Evolutionary conservation across 2,329 filamentous ascomycete species (phyloP).

Genomic region (Cladophialophora yegresii): DNA sequence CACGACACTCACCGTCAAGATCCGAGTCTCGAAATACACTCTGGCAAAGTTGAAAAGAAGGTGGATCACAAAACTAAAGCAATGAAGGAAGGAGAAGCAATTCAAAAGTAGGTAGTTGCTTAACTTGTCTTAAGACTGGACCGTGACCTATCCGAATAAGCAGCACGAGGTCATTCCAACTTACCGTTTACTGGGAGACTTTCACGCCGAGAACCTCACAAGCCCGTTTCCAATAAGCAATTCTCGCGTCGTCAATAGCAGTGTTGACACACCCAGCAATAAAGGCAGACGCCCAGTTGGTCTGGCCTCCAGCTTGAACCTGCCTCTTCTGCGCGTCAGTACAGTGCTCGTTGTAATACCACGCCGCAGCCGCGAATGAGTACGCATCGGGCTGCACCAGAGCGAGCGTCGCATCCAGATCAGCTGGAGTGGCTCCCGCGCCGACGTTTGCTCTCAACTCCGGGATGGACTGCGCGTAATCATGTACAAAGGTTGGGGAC

Average conservation of each 20-base stretch:
- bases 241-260: conserved; percentile 49
- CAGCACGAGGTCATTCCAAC: not conserved
- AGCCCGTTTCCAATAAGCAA: conserved; percentile 55
- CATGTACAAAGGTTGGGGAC: conserved; percentile 55
- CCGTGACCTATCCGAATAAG: not conserved
- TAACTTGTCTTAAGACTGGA: not conserved
- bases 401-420: conserved; percentile 45
- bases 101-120: not conserved
- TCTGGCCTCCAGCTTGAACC: conserved; percentile 51
- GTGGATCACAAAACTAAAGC: not conserved
- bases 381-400: conserved; percentile 55
- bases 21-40: too few relatives aligned
- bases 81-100: not conserved
- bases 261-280: conserved; percentile 58
- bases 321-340: conserved; percentile 45
- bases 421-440: conserved; percentile 43
- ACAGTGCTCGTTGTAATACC: conserved; percentile 63
- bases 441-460: conserved; percentile 45
- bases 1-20: too few relatives aligned
- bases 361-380: conserved; percentile 61
- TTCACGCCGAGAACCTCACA: conserved; percentile 45
- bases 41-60: too few relatives aligned
- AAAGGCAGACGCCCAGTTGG: conserved; percentile 55
- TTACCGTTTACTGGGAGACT: not conserved
- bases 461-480: conserved; percentile 56